These are phyloP conservation scores for Alternaria atra DNA, from an alignment of 2,329 filamentous ascomycete genomes.

Conservation along the genomic window DNA sequence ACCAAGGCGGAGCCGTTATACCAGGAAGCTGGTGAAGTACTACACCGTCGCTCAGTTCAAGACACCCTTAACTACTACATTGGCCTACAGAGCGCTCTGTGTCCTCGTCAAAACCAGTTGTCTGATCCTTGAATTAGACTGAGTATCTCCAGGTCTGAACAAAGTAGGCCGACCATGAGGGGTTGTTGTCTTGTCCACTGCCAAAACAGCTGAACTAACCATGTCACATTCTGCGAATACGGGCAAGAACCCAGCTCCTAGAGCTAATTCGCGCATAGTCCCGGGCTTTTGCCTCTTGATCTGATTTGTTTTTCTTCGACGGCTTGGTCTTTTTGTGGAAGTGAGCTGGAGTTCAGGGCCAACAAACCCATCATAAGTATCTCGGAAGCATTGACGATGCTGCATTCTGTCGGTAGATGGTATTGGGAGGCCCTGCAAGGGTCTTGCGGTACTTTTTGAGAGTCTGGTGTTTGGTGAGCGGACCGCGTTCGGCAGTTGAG, in stretches of 20 bases:
- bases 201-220: neutral
- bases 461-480: neutral
- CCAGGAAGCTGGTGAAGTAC: neutral
- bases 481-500: neutral
- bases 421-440: neutral
- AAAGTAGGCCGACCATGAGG: neutral
- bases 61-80: neutral
- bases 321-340: neutral
- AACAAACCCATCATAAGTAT: constrained; percentile 23
- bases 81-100: neutral
- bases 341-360: constrained; percentile 15
- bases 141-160: neutral
- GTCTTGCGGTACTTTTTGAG: neutral
- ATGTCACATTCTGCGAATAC: neutral
- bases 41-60: neutral
- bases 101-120: neutral
- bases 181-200: neutral
- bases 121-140: neutral
- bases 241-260: constrained; percentile 18
- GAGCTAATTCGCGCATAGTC: constrained; percentile 3
- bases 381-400: neutral
- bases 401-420: neutral
- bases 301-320: neutral
- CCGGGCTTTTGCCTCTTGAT: neutral
- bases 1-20: neutral